phyloP scores from a whole-genome alignment of 2,329 filamentous ascomycete species.

The Helminthosporium solani region DNA sequence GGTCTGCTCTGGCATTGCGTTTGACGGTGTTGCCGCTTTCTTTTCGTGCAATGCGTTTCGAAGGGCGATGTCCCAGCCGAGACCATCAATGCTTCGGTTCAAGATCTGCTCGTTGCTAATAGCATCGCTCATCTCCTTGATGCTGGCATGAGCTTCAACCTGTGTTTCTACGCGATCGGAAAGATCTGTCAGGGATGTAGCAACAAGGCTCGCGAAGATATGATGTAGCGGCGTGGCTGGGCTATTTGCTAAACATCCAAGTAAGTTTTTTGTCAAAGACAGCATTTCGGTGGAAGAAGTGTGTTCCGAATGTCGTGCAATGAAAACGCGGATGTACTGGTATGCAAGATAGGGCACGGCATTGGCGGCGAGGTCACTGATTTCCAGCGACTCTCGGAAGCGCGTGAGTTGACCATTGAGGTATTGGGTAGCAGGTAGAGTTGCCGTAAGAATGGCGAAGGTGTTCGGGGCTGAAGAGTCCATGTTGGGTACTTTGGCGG shows the following conservation, averaged over 20 bases:
- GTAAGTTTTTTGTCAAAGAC: conserved; percentile 29
- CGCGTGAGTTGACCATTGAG: conserved; percentile 33
- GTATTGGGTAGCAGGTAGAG: conserved; percentile 28
- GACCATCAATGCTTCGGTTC: conserved; percentile 28
- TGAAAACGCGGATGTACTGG: conserved; percentile 39
- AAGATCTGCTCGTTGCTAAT: conserved; percentile 36
- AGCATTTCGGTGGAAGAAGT: conserved; percentile 29
- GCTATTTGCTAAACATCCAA: conserved; percentile 26
- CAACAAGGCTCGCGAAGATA: conserved; percentile 39
- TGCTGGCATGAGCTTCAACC: conserved; percentile 36
- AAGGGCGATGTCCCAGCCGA: conserved; percentile 40
- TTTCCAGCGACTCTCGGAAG: conserved; percentile 35
- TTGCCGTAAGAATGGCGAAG: conserved; percentile 25
- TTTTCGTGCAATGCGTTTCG: conserved; percentile 35
- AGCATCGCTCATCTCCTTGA: conserved; percentile 40
- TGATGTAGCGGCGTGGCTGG: conserved; percentile 38
- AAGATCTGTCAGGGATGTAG: conserved; percentile 37
- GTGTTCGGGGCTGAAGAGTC: conserved; percentile 33
- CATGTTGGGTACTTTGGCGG: conserved; percentile 31
- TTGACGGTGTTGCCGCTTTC: conserved; percentile 23
- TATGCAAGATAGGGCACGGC: conserved; percentile 37
- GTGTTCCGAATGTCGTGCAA: conserved; percentile 29
- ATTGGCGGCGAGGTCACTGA: conserved; percentile 28
- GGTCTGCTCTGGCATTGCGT: conserved; percentile 23
- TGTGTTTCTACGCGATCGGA: conserved; percentile 39